Conservation (phyloP, 768 basidiomycete genomes). For the Boletus bicolor region DNA sequence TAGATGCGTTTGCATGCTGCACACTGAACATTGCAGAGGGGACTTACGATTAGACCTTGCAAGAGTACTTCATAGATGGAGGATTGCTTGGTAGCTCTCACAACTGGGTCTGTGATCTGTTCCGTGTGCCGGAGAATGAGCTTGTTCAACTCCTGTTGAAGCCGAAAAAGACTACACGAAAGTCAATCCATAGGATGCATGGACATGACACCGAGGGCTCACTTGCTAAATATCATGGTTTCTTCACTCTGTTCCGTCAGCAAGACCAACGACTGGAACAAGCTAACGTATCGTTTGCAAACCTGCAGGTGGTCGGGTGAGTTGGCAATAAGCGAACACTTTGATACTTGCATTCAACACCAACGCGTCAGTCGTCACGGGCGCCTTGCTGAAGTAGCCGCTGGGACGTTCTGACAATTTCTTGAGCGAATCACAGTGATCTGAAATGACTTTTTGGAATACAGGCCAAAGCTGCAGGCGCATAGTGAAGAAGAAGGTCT, state of each 20-base stretch:
- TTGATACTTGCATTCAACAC: conserved; percentile 54
- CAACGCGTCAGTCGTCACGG: conserved; percentile 62
- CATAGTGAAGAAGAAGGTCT: conserved; percentile 75
- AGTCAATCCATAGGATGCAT: neutral
- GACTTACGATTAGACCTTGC: conserved; percentile 70
- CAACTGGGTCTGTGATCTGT: conserved; percentile 56
- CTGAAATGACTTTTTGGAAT: conserved; percentile 86
- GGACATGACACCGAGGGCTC: conserved; percentile 23
- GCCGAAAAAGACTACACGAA: conserved; percentile 63
- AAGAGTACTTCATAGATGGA: conserved; percentile 75
- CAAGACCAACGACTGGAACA: conserved; percentile 82
- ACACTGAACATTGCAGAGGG: neutral
- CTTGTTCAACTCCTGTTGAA: conserved; percentile 79
- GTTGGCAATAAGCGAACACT: neutral
- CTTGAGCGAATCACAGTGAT: conserved; percentile 78
- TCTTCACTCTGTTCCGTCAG: conserved; percentile 85
- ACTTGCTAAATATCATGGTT: conserved; percentile 97
- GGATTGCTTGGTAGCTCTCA: conserved; percentile 66
- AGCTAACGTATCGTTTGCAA: conserved; percentile 68
- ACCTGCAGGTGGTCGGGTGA: conserved; percentile 40
- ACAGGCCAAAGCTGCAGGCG: conserved; percentile 90
- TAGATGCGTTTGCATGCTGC: neutral
- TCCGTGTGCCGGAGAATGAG: conserved; percentile 71
- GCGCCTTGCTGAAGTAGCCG: conserved; percentile 61
- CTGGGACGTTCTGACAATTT: conserved; percentile 71